Evolutionary conservation across 352 stramenopile species (phyloP).

Genomic region (Phytopythium mirpurense): DNA sequence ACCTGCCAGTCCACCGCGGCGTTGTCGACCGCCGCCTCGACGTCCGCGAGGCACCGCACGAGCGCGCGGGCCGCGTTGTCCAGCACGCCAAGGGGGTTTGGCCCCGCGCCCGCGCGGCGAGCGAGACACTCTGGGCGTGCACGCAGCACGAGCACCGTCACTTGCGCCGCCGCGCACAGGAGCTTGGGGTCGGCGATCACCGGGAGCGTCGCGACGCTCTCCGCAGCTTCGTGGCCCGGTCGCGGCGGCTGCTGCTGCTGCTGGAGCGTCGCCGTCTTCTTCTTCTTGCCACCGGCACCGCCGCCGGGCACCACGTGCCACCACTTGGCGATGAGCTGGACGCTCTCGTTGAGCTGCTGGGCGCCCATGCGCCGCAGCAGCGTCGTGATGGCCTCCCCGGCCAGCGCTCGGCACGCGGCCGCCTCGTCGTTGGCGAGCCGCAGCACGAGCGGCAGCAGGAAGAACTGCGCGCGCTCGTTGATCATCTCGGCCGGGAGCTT

Average conservation of each 20-base stretch:
- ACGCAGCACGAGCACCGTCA: constrained; percentile 68
- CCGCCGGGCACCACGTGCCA: constrained; percentile 31
- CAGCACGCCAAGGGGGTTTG: constrained; percentile 34
- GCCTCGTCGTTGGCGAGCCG: constrained; percentile 95
- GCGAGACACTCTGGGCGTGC: constrained; percentile 75
- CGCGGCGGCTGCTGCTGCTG: background rate
- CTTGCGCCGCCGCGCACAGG: constrained; percentile 61
- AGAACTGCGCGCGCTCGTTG: constrained; percentile 90
- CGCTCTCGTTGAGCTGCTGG: constrained; percentile 86
- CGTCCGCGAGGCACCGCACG: constrained; percentile 20
- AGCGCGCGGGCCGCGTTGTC: constrained; percentile 31
- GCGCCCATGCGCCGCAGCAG: constrained; percentile 89
- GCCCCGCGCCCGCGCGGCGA: constrained; percentile 10
- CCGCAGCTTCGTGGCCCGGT: background rate
- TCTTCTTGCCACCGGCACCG: constrained; percentile 13
- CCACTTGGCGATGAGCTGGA: constrained; percentile 88
- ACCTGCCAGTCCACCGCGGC: constrained; percentile 55
- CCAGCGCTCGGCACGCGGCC: constrained; percentile 79
- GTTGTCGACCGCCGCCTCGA: constrained; percentile 41
- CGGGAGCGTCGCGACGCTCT: background rate
- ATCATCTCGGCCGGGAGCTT: constrained; percentile 91
- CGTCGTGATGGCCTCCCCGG: constrained; percentile 72
- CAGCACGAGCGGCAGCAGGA: constrained; percentile 95
- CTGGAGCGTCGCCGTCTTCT: too few relatives aligned
- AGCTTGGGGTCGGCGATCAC: constrained; percentile 33